phyloP scores from a whole-genome alignment of 192 early-diverging fungal species.

The Lunasporangiospora selenospora region DNA sequence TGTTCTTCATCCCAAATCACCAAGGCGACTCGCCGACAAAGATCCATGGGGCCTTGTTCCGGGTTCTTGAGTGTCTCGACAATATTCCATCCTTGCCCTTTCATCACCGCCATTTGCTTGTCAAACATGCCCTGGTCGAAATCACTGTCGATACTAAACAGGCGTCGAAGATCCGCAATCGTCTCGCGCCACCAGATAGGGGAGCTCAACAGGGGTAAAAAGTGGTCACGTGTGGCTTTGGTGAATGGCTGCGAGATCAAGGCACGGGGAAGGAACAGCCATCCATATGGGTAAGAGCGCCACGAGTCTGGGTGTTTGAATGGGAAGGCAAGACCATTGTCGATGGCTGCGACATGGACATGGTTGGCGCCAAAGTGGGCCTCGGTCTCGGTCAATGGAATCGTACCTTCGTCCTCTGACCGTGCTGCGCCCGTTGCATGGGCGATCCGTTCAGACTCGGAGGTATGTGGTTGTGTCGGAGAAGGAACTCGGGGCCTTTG shows the following conservation, averaged over 20 bases:
- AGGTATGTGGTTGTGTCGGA: neutral
- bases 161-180: conserved; percentile 63
- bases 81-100: conserved; percentile 89
- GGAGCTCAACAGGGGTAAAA: conserved; percentile 72
- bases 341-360: conserved; percentile 87
- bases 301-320: conserved; percentile 90
- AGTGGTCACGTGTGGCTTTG: conserved; percentile 65
- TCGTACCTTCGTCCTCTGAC: too few species aligned
- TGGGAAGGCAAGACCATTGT: conserved; percentile 94
- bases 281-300: conserved; percentile 93
- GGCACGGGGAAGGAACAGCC: conserved; percentile 74
- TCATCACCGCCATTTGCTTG: conserved; percentile 81
- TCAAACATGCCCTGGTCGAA: conserved; percentile 85
- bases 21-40: conserved; percentile 51
- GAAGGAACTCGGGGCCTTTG: conserved; percentile 1
- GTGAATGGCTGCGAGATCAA: conserved; percentile 72
- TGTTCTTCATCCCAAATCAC: conserved; percentile 62
- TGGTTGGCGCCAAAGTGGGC: conserved; percentile 49
- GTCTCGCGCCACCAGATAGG: conserved; percentile 84
- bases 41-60: conserved; percentile 60
- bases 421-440: too few species aligned
- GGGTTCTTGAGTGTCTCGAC: conserved; percentile 69
- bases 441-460: neutral
- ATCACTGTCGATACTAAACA: conserved; percentile 78
- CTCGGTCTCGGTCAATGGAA: too few species aligned